A percentile compares a stretch with the other conserved stretches of the same genome.
These are phyloP conservation scores for Larix kaempferi DNA, from an alignment of 75 land plant species.

Conservation along the genomic window DNA sequence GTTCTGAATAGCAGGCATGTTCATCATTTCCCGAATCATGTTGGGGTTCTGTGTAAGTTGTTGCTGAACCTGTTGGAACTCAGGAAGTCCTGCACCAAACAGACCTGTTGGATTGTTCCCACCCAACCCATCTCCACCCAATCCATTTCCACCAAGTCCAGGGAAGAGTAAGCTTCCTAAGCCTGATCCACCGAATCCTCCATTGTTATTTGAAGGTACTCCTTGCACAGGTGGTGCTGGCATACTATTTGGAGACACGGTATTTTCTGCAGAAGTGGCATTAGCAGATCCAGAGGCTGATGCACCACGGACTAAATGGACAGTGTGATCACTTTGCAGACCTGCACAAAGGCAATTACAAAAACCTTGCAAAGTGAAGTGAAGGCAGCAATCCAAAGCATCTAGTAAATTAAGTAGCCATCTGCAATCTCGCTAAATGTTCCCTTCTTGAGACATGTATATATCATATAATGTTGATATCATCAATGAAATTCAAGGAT, in stretches of 20 bases:
- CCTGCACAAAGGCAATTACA: constrained; percentile 25
- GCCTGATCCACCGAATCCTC: constrained; percentile 42
- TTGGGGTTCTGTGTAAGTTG: constrained; percentile 92
- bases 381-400: background rate
- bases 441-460: background rate
- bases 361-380: background rate
- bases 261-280: constrained; percentile 16
- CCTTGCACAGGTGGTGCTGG: background rate
- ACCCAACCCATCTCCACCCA: constrained; percentile 17
- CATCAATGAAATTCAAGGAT: background rate
- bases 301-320: constrained; percentile 65
- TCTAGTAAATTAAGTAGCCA: background rate
- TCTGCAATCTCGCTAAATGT: background rate
- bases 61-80: constrained; percentile 86
- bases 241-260: constrained; percentile 16
- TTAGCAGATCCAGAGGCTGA: constrained; percentile 28
- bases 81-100: constrained; percentile 66
- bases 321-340: constrained; percentile 58
- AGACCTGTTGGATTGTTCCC: constrained; percentile 31
- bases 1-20: constrained; percentile 88
- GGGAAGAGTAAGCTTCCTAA: constrained; percentile 52
- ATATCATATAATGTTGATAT: background rate
- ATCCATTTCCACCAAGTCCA: constrained; percentile 29
- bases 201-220: constrained; percentile 29
- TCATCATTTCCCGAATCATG: constrained; percentile 92